Evolutionary conservation across 2,329 filamentous ascomycete species (phyloP).

Genomic region (Apiospora kogelbergensis): DNA sequence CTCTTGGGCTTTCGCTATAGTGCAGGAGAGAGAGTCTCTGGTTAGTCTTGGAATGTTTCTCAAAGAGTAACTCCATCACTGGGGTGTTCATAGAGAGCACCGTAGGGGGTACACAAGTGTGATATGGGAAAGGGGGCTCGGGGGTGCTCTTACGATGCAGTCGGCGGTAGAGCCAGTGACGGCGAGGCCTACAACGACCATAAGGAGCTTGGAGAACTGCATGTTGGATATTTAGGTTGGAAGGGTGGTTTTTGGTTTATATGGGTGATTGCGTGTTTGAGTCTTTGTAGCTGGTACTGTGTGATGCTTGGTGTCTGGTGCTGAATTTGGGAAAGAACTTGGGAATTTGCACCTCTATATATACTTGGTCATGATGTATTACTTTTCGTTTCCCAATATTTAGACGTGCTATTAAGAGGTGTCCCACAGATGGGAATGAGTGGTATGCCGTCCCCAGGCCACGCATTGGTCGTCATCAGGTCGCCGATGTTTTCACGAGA

Average conservation of each 20-base stretch:
- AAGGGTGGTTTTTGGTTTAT: background rate
- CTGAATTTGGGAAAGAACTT: background rate
- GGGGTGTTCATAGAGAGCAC: too few relatives aligned
- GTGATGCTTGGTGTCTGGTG: background rate
- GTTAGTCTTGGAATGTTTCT: too few relatives aligned
- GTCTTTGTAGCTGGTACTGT: too few relatives aligned
- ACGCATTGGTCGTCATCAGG: background rate
- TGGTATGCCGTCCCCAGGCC: background rate
- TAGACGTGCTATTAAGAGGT: too few relatives aligned
- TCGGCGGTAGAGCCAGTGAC: conserved; percentile 1
- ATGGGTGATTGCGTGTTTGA: too few relatives aligned
- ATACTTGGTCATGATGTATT: background rate
- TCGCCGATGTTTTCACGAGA: background rate
- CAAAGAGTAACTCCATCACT: too few relatives aligned
- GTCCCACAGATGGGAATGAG: too few relatives aligned
- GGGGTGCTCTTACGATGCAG: background rate
- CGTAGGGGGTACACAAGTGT: too few relatives aligned
- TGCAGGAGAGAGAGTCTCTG: background rate
- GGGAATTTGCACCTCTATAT: background rate
- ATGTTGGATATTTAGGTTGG: background rate
- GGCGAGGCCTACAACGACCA: background rate
- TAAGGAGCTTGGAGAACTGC: background rate
- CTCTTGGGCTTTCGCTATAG: background rate
- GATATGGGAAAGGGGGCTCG: too few relatives aligned
- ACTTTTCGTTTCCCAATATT: too few relatives aligned